Evolutionary conservation across 768 basidiomycete genomes (phyloP), one percentile per base, ranked within the genome.

Genomic region (Tephrocybe rancida): DNA sequence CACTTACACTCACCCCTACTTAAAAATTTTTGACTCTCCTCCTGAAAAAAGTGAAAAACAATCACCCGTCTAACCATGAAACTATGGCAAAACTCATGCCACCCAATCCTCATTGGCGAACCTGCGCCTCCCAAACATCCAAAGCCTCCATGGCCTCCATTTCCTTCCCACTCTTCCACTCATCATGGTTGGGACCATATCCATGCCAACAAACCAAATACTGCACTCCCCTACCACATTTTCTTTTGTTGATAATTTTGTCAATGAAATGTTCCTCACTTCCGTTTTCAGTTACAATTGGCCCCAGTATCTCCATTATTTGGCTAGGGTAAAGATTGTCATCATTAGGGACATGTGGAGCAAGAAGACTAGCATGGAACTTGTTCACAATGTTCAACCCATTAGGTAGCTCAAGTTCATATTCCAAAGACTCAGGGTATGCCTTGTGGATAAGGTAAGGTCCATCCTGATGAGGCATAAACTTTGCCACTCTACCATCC

Each of bases 331-430:
- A 76, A 0, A 62, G 47, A 0, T 27, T 3, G 19, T 54, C 25
- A 50, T 78, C 65, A 43, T 77, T 79, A 0, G 67, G 39, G 52
- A 64, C 3, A 51, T 58, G 25, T 0, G 30, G 30, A 7, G 6
- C 13, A 13, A 76, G 53, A n/a, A 70, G 57, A 16, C 62, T 65
- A 1, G 61, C 55, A 37, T 77, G 74, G 58, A 75, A 79, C 0
- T 58, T 69, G 0, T 65, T 63, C 45, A 65, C 64, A 5, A 67
- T 60, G 50, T 32, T 57, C 3, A 37, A 39, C 1, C 48, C 67
- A 3, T 35, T 21, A 0, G 62, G 61, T 0, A 69, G 25, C 8
- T 68, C 59, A 0, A 69, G 51, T 0, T 59, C 65, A 14, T 69
- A 68, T 0, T 59, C 55, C 0, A 63, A 71, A 0, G 49, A 45